These are phyloP conservation scores for Lepidium sativum DNA, from an alignment of 345 rosid genomes.

Conservation along the genomic window DNA sequence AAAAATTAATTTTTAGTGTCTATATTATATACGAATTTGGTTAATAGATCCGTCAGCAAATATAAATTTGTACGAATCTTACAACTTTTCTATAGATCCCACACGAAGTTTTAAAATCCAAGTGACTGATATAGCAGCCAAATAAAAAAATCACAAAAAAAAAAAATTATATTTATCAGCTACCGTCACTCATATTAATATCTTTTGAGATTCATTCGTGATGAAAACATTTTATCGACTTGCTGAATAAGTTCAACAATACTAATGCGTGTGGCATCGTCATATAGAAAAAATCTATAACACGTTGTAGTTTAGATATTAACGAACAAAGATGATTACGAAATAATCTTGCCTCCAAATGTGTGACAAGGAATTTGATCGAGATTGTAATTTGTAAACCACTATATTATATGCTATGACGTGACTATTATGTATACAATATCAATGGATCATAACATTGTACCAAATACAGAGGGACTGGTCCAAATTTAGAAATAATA, in stretches of 20 bases:
- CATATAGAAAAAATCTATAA: not conserved
- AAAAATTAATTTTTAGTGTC: no score
- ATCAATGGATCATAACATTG: not conserved
- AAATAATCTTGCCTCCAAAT: constrained; percentile 13
- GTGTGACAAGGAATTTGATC: constrained; percentile 9
- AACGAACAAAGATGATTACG: not conserved
- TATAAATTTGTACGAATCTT: not conserved
- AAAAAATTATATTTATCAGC: not conserved
- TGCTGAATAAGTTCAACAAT: not conserved
- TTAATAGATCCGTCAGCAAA: no score
- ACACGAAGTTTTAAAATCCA: not conserved
- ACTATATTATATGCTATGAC: not conserved
- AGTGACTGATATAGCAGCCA: not conserved
- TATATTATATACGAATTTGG: no score
- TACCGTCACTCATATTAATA: constrained; percentile 1
- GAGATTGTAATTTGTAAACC: not conserved
- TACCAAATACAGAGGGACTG: not conserved
- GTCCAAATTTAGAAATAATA: not conserved
- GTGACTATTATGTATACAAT: not conserved
- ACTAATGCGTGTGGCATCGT: not conserved
- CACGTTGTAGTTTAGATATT: not conserved
- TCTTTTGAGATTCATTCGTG: not conserved
- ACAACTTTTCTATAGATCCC: not conserved
- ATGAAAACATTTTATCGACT: not conserved
- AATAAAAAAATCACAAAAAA: not conserved